Conservation (phyloP, 257 asterid genomes). For the Lycium barbarum region DNA sequence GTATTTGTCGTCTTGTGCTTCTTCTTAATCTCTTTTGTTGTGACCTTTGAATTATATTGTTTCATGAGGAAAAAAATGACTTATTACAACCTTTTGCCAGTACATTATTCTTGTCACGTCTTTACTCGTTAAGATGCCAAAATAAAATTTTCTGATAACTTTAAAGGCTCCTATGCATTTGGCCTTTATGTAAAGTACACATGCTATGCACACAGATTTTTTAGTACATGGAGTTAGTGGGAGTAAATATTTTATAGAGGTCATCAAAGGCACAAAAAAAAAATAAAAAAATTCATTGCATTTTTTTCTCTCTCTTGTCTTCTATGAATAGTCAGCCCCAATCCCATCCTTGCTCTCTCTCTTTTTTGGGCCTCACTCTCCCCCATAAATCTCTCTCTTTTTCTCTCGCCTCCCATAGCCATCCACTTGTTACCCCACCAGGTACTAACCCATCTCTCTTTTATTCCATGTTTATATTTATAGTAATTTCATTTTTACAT, state of each 20-base stretch:
- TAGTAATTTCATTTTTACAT: background rate
- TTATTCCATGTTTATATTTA: background rate
- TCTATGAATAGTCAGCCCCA: slow-evolving; percentile 37
- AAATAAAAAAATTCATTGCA: background rate
- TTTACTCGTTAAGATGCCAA: too few species aligned
- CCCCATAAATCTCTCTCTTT: slow-evolving; percentile 37
- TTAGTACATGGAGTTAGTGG: too few species aligned
- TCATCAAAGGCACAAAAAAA: background rate
- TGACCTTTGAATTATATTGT: background rate
- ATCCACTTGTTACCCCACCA: slow-evolving; percentile 28
- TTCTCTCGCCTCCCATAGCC: background rate
- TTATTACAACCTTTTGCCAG: too few species aligned
- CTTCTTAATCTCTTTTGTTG: background rate
- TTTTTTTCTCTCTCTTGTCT: background rate
- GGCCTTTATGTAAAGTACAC: background rate
- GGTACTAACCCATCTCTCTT: background rate
- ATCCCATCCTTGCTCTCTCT: background rate
- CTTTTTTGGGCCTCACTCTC: slow-evolving; percentile 26
- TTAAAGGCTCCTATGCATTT: too few species aligned
- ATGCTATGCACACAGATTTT: background rate
- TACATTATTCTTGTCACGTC: too few species aligned
- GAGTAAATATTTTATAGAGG: background rate
- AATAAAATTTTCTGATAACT: too few species aligned
- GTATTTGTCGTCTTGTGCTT: background rate
- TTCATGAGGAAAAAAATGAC: too few species aligned